Evolutionary conservation across 208 protist species (phyloP).

Genomic region (Leishmania turanica): DNA sequence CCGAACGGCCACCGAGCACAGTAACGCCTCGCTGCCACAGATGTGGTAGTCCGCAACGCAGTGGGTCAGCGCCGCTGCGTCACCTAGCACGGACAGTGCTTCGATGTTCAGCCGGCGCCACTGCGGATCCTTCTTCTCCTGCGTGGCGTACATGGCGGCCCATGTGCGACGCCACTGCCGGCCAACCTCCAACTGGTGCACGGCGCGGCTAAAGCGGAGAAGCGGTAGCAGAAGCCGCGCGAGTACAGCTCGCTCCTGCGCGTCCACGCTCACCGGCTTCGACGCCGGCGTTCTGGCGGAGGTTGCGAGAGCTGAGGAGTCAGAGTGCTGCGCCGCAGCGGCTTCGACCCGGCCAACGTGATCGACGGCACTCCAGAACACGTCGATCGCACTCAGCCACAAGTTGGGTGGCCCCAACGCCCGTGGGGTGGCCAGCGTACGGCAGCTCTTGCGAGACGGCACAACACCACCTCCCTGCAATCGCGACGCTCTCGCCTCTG

Average conservation of each 20-base stretch:
- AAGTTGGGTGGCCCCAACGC: slow-evolving; percentile 10
- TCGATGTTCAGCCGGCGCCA: slow-evolving; percentile 45
- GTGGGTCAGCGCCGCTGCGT: slow-evolving; percentile 26
- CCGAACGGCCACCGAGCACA: slow-evolving; percentile 47
- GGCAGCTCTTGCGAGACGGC: not conserved
- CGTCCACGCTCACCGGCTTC: not conserved
- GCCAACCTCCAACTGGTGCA: slow-evolving; percentile 41
- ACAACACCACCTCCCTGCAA: not conserved
- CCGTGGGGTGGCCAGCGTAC: not conserved
- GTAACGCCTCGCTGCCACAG: slow-evolving; percentile 23
- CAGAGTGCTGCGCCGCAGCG: no score
- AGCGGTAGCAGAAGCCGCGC: slow-evolving; percentile 52
- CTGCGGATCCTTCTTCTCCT: slow-evolving; percentile 23
- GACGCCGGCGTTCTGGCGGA: not conserved
- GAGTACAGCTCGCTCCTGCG: slow-evolving; percentile 59
- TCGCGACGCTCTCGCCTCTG: not conserved
- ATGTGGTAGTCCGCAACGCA: slow-evolving; percentile 20
- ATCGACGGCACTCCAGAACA: slow-evolving; percentile 81
- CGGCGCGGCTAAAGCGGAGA: slow-evolving; percentile 41
- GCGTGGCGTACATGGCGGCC: slow-evolving; percentile 28
- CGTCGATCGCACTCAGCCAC: slow-evolving; percentile 56
- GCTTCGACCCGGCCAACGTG: slow-evolving; percentile 15
- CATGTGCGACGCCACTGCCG: slow-evolving; percentile 55
- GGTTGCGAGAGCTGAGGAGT: not conserved
- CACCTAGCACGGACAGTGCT: slow-evolving; percentile 50